Evolutionary conservation across 495 filamentous ascomycete genomes (phyloP).

Genomic region (Talaromyces liani): DNA sequence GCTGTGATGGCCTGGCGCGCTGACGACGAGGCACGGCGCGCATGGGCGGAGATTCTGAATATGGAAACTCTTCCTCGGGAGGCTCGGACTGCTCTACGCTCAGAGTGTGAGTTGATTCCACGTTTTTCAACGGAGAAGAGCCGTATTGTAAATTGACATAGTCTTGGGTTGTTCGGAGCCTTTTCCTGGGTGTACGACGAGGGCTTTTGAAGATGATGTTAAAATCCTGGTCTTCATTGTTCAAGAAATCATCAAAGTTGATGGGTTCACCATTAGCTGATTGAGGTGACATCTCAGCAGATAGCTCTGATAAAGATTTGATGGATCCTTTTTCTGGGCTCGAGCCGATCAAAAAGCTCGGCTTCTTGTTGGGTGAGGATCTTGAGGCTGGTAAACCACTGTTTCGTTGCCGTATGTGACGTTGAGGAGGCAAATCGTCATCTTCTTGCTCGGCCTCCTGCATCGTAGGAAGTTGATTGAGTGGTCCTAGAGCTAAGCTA

Average conservation of each 20-base stretch:
- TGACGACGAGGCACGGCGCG: conserved; percentile 3
- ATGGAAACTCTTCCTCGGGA: background rate
- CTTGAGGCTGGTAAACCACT: background rate
- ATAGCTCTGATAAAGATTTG: conserved; percentile 6
- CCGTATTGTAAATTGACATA: background rate
- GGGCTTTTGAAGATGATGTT: background rate
- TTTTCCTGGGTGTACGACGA: conserved; percentile 5
- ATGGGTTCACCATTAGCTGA: background rate
- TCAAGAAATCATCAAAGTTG: background rate
- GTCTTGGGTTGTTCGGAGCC: background rate
- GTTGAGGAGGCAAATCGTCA: conserved; percentile 28
- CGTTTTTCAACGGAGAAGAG: conserved; percentile 1
- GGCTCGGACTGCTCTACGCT: background rate
- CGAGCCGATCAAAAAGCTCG: background rate
- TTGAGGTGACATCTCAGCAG: background rate
- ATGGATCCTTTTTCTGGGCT: conserved; percentile 5
- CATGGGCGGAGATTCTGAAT: conserved; percentile 1
- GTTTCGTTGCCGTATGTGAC: background rate
- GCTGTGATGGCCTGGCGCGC: conserved; percentile 8
- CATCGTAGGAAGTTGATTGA: background rate
- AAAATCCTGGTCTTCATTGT: background rate
- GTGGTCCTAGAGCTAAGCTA: background rate
- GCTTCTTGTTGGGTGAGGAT: background rate
- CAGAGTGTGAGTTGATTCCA: background rate
- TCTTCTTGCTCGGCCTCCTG: conserved; percentile 24